phyloP scores from a whole-genome alignment of 2,329 filamentous ascomycete genomes.

The Thermoascus crustaceus region DNA sequence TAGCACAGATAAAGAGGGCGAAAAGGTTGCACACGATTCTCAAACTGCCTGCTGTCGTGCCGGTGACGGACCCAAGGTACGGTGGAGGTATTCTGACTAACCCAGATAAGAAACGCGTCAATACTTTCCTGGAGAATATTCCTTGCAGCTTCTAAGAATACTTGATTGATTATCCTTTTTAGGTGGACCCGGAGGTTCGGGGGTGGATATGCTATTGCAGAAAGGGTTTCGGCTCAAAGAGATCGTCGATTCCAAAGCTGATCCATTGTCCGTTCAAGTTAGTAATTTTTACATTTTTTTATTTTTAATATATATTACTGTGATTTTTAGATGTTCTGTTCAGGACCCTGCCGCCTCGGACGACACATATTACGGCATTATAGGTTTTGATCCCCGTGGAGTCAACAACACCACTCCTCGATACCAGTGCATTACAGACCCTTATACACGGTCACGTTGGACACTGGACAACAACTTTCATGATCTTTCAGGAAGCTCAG shows the following conservation, averaged over 20 bases:
- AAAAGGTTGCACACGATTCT: conserved; percentile 4
- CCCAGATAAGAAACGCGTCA: conserved; percentile 31
- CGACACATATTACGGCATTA: conserved; percentile 27
- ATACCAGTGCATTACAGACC: conserved; percentile 19
- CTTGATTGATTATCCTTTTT: too few species aligned
- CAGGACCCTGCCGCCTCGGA: conserved; percentile 4
- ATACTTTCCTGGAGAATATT: too few species aligned
- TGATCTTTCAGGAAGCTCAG: conserved; percentile 4
- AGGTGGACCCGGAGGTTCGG: too few species aligned
- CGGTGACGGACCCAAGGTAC: conserved; percentile 24
- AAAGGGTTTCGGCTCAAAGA: conserved; percentile 22
- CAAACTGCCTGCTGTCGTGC: conserved; percentile 6
- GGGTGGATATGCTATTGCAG: conserved; percentile 15
- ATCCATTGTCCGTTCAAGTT: too few species aligned
- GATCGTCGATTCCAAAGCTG: conserved; percentile 16
- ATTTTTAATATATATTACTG: too few species aligned
- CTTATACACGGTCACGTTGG: conserved; percentile 6
- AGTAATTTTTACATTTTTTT: too few species aligned
- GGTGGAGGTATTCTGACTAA: conserved; percentile 36
- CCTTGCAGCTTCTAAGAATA: too few species aligned
- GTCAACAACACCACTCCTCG: conserved; percentile 20
- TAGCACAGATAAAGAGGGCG: conserved; percentile 5
- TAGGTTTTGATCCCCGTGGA: conserved; percentile 28
- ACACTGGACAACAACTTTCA: conserved; percentile 7
- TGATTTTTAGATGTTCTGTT: too few species aligned